phyloP scores from a whole-genome alignment of 345 rosid species.

The Pistacia vera region DNA sequence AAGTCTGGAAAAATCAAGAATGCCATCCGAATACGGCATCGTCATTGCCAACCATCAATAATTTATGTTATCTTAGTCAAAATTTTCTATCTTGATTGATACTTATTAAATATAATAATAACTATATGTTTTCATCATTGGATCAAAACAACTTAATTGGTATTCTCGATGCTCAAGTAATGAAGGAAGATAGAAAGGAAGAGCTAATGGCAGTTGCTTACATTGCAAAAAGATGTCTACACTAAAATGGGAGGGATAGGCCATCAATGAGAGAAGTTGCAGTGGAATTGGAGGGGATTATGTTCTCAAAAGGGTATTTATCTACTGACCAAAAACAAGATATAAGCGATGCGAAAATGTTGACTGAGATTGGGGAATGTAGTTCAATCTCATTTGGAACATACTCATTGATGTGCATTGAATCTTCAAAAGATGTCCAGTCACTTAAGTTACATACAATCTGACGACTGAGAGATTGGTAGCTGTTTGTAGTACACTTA shows the following conservation, averaged over 20 bases:
- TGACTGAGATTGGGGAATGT: not conserved
- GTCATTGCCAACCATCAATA: too few relatives aligned
- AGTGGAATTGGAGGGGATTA: not conserved
- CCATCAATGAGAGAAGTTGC: slow-evolving; percentile 28
- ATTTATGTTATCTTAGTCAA: too few relatives aligned
- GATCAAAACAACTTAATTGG: slow-evolving; percentile 9
- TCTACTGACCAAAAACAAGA: not conserved
- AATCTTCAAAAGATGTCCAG: not conserved
- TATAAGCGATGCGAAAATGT: not conserved
- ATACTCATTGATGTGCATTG: not conserved
- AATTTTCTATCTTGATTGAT: too few relatives aligned
- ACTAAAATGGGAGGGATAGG: slow-evolving; percentile 11
- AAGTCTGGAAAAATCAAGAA: too few relatives aligned
- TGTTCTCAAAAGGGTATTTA: not conserved
- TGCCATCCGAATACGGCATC: too few relatives aligned
- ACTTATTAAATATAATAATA: too few relatives aligned
- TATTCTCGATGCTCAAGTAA: slow-evolving; percentile 7
- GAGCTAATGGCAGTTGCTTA: slow-evolving; percentile 13
- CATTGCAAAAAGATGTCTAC: slow-evolving; percentile 17
- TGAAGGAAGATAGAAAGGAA: not conserved
- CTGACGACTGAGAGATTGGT: not conserved
- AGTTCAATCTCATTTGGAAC: not conserved
- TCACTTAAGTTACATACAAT: not conserved
- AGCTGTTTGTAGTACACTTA: too few relatives aligned
- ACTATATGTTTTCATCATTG: not conserved